Evolutionary conservation across 1,139 yeast species (phyloP), one percentile per base, ranked within the genome.

Genomic region (Pichia norvegensis): DNA sequence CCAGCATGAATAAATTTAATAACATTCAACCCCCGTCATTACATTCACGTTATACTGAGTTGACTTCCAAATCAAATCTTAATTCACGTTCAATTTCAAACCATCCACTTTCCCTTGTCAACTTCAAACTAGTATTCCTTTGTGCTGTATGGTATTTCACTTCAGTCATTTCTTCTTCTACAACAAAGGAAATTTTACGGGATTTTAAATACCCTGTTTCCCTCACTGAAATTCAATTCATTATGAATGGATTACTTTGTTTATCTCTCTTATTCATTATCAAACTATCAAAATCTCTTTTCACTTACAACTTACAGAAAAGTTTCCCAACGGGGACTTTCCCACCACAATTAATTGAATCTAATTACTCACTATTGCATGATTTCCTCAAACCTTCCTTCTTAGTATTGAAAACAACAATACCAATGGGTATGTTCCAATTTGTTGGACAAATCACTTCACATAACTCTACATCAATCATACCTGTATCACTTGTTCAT

Each of bases 341-440:
- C 45, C 88, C 88, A 2, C 52, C 56, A 2, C 60, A 63, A 29
- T 45, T 68, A 44, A 43, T 57, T 51, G 55, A 55, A 45, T 33
- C 48, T 29, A 49, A 47, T 43, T 56, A 64, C 47, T 60, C 67
- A 5, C 41, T 68, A 42, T 36, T 41, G 29, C 46, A 36, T 58
- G 51, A 66, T 55, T 68, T 78, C 60, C 50, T 77, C 36, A 73
- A 68, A 13, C 85, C 94, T 10, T 71, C 79, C 4, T 51, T 57
- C 38, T 72, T 76, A 44, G 71, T 85, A 36, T 61, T 87, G 20
- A 61, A 69, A 46, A 79, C 92, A 31, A 85, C 95, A 0, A 74
- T 86, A 27, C 97, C 97, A 21, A 85, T 90, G 95, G 97, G 97
- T 3, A 68, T 81, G 48, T 90, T 90, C 66, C 97, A 90, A 67